Evolutionary conservation across 2,329 filamentous ascomycete species (phyloP).

Genomic region (Neofusicoccum umdonicola): DNA sequence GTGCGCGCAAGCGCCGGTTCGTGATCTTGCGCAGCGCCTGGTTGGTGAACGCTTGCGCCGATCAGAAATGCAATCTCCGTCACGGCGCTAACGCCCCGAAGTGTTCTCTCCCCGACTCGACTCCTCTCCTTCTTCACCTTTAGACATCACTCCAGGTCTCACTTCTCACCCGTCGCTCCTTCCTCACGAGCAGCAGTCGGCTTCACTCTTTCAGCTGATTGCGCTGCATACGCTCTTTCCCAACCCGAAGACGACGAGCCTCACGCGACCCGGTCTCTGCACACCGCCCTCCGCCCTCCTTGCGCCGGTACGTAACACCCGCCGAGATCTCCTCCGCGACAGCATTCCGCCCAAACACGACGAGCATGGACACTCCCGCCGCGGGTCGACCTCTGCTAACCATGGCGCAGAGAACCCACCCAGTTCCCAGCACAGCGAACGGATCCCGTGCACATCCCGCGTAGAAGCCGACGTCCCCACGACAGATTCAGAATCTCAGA

Average conservation of each 20-base stretch:
- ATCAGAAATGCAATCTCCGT: conserved; percentile 12
- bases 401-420: conserved; percentile 1
- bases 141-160: conserved; percentile 1
- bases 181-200: conserved; percentile 12
- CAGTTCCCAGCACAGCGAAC: neutral
- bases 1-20: conserved; percentile 1
- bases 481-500: neutral
- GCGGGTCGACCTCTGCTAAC: neutral
- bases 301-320: conserved; percentile 15
- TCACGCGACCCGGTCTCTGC: neutral
- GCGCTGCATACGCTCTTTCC: conserved; percentile 43
- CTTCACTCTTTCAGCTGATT: conserved; percentile 46
- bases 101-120: neutral
- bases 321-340: neutral
- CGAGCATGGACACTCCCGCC: neutral
- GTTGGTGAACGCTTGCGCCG: neutral
- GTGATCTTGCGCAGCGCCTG: neutral
- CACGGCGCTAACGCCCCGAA: conserved; percentile 11
- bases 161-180: conserved; percentile 14
- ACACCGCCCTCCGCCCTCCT: conserved; percentile 7
- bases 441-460: conserved; percentile 6
- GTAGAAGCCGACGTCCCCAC: neutral
- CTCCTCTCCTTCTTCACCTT: conserved; percentile 4
- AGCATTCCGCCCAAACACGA: neutral
- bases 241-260: neutral